Evolutionary conservation across 805 yeast genomes (phyloP).

Genomic region (Hanseniaspora hatyaiensis): DNA sequence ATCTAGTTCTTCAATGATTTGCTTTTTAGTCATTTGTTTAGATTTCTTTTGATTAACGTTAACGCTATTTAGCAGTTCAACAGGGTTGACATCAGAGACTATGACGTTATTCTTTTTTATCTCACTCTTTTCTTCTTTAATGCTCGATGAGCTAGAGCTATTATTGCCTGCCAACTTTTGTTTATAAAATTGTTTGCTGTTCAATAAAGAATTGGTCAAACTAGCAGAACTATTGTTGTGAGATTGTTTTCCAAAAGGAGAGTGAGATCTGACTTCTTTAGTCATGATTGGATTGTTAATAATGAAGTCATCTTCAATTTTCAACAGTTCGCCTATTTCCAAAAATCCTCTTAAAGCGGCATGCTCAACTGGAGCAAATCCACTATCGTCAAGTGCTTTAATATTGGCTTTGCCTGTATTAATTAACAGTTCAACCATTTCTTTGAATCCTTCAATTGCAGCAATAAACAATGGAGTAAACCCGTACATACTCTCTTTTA

Average conservation of each 20-base stretch:
- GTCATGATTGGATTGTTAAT: slow-evolving; percentile 23
- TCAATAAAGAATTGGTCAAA: slow-evolving; percentile 5
- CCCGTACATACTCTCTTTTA: slow-evolving; percentile 67
- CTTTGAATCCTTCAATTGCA: slow-evolving; percentile 66
- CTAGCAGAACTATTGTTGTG: slow-evolving; percentile 7
- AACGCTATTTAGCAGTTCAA: slow-evolving; percentile 6
- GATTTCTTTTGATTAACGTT: slow-evolving; percentile 2
- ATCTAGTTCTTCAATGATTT: slow-evolving; percentile 10
- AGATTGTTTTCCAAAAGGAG: slow-evolving; percentile 14
- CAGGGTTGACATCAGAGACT: neutral
- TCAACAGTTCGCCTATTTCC: slow-evolving; percentile 49
- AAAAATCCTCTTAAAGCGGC: slow-evolving; percentile 84
- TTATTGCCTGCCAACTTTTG: neutral
- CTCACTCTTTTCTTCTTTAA: neutral
- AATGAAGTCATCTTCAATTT: slow-evolving; percentile 21
- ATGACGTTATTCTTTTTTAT: neutral
- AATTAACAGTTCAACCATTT: slow-evolving; percentile 46
- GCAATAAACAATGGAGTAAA: slow-evolving; percentile 93
- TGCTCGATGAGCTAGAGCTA: slow-evolving; percentile 1
- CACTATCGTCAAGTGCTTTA: slow-evolving; percentile 60
- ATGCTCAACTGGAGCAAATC: slow-evolving; percentile 97
- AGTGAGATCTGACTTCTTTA: slow-evolving; percentile 8
- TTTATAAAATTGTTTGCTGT: slow-evolving; percentile 4
- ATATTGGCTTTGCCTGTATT: slow-evolving; percentile 40
- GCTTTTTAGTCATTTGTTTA: slow-evolving; percentile 11